These are phyloP conservation scores for Casuarina cunninghamiana DNA, from an alignment of 306 rosid genomes.

Conservation along the genomic window DNA sequence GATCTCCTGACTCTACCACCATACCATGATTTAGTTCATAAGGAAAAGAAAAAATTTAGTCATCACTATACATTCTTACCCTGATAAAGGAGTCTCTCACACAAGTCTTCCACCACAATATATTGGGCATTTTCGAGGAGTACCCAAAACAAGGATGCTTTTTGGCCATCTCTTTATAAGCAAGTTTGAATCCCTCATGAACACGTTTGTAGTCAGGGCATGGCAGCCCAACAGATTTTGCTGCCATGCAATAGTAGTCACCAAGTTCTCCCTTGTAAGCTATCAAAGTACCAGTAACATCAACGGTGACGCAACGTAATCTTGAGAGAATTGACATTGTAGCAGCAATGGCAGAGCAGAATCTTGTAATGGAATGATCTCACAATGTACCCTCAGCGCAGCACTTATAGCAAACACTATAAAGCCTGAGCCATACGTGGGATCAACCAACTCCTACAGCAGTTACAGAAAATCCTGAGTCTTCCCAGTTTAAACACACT, in stretches of 20 bases:
- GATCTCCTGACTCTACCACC: background rate
- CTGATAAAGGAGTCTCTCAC: conserved; percentile 84
- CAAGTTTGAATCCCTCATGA: conserved; percentile 87
- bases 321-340: conserved; percentile 60
- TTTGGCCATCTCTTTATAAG: conserved; percentile 84
- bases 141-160: conserved; percentile 85
- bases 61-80: conserved; percentile 50
- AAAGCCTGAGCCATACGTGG: conserved; percentile 8
- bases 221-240: conserved; percentile 82
- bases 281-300: conserved; percentile 87
- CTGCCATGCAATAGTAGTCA: conserved; percentile 98
- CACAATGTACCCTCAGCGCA: conserved; percentile 18
- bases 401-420: conserved; percentile 8
- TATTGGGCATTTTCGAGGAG: conserved; percentile 85
- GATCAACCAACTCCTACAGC: conserved; percentile 32
- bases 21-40: conserved; percentile 12
- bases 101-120: conserved; percentile 92
- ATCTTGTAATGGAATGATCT: conserved; percentile 7
- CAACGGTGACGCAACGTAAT: conserved; percentile 83
- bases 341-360: conserved; percentile 19
- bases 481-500: conserved; percentile 16
- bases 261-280: conserved; percentile 99
- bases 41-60: conserved; percentile 14
- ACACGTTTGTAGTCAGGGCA: conserved; percentile 91
- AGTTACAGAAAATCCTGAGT: conserved; percentile 35